A percentile compares a stretch with the other conserved stretches of the same genome.
These are phyloP conservation scores for Cephalotrichum gorgonifer DNA, from an alignment of 2,329 filamentous ascomycete species.

Conservation along the genomic window DNA sequence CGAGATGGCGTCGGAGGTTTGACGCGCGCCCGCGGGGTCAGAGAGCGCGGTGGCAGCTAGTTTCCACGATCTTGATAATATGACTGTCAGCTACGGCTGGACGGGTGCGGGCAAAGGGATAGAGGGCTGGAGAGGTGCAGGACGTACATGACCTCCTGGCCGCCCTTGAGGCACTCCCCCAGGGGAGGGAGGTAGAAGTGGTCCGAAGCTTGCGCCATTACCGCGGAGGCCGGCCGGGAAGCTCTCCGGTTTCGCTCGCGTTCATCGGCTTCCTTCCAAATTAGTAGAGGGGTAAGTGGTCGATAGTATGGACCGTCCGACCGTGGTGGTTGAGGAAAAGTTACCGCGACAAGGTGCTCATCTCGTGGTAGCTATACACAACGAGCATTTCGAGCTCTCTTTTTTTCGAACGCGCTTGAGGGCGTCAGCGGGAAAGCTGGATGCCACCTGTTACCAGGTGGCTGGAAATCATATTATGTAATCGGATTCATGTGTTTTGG, in stretches of 20 bases:
- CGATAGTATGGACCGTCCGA: background rate
- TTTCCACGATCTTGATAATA: slow-evolving; percentile 45
- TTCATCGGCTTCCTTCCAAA: slow-evolving; percentile 1
- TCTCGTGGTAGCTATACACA: background rate
- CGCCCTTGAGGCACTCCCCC: slow-evolving; percentile 73
- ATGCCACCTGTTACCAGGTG: background rate
- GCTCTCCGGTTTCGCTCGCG: background rate
- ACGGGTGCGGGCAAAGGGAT: background rate
- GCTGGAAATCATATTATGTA: background rate
- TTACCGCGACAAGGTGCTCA: background rate
- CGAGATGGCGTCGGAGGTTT: slow-evolving; percentile 43
- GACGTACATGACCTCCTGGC: slow-evolving; percentile 68
- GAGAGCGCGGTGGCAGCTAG: slow-evolving; percentile 43
- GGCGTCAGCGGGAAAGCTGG: background rate
- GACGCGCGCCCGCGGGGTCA: slow-evolving; percentile 46
- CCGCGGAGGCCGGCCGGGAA: slow-evolving; percentile 10
- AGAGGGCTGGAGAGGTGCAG: background rate
- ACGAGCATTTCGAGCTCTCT: background rate
- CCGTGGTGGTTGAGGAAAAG: background rate
- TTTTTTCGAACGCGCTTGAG: background rate
- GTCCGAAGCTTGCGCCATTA: slow-evolving; percentile 63
- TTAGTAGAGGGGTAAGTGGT: background rate
- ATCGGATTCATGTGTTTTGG: too few relatives aligned
- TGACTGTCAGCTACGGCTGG: background rate
- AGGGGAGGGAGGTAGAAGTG: slow-evolving; percentile 72